Evolutionary conservation across 1,284 basidiomycete genomes (phyloP), one percentile per base, ranked within the genome.

Genomic region (Pascua guehoae): DNA sequence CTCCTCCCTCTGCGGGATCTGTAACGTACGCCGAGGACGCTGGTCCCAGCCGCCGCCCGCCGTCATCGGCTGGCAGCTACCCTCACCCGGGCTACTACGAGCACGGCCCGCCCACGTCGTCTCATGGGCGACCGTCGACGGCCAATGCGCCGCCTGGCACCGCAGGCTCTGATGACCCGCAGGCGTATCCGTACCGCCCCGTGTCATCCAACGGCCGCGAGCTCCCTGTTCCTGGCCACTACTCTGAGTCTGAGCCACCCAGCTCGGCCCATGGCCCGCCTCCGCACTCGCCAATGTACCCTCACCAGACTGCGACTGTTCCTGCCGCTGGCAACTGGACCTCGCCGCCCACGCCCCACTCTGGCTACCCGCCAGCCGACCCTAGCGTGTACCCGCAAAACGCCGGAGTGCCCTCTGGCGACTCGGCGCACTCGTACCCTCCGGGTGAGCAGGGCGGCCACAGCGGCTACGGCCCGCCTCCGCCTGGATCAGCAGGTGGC

Each of bases 171-270:
- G 49, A 59, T 40, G 67, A 71, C 37, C 61, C 66, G 11, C 45
- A 60, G 16, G 54, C 64, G 16, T 74, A 71, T 53, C 67, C 67
- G 11, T 74, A 73, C 56, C 64, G 73, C 46, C 71, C 73, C 2
- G 67, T 74, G 59, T 75, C 73, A 5, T 67, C 70, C 0, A 67
- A 66, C 45, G 73, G 73, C 7, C 65, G 71, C 8, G 71, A 73
- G n/a, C 45, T 70, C 17, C 66, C 71, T 12, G 60, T 68, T 5
- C 70, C 68, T 1, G 62, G 58, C n/a, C 71, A 75, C 49, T 75
- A 75, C 45, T 62, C 71, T 44, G 73, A 74, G 8, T 73, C 73
- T 10, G 72, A 74, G 58, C 73, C 72, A 16, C 71, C 72, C n/a
- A 59, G 61, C 9, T 67, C 72, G 15, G 69, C 73, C 41, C 71